Conservation (phyloP, 2,329 filamentous ascomycete genomes). For the Trichoderma simmonsii region DNA sequence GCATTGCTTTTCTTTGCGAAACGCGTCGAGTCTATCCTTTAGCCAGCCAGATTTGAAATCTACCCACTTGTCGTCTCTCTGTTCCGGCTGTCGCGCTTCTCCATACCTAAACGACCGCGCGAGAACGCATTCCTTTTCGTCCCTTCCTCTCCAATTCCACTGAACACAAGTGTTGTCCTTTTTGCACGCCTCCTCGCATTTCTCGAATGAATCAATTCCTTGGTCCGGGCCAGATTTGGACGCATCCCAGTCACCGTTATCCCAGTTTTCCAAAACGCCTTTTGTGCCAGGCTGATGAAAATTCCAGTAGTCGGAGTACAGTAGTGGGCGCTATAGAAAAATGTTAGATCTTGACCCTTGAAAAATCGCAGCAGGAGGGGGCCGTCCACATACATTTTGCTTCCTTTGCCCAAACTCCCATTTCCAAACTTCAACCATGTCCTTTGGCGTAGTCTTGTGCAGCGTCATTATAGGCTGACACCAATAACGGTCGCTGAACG, state of each 20-base stretch:
- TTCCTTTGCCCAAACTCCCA: constrained; percentile 39
- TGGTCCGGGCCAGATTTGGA: constrained; percentile 28
- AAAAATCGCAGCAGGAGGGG: background rate
- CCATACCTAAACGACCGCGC: constrained; percentile 31
- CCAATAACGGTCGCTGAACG: constrained; percentile 46
- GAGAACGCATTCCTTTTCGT: constrained; percentile 30
- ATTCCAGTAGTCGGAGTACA: constrained; percentile 38
- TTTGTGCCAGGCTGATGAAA: constrained; percentile 35
- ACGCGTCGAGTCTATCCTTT: constrained; percentile 26
- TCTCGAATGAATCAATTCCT: constrained; percentile 27
- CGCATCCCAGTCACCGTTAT: constrained; percentile 33
- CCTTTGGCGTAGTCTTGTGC: constrained; percentile 45
- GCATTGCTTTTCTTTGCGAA: constrained; percentile 28
- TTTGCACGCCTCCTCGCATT: constrained; percentile 30
- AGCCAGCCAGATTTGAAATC: constrained; percentile 34
- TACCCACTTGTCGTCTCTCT: constrained; percentile 28
- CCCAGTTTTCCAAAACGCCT: constrained; percentile 28
- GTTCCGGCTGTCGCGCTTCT: constrained; percentile 23
- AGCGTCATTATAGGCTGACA: constrained; percentile 49
- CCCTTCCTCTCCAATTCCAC: constrained; percentile 33
- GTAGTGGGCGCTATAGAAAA: constrained; percentile 31
- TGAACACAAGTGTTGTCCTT: constrained; percentile 28
- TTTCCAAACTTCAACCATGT: constrained; percentile 48
- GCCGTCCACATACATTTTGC: constrained; percentile 27
- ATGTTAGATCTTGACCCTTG: background rate